These are phyloP conservation scores for Chalciporus pseudorubinellus DNA, from an alignment of 768 basidiomycete species.

Conservation along the genomic window DNA sequence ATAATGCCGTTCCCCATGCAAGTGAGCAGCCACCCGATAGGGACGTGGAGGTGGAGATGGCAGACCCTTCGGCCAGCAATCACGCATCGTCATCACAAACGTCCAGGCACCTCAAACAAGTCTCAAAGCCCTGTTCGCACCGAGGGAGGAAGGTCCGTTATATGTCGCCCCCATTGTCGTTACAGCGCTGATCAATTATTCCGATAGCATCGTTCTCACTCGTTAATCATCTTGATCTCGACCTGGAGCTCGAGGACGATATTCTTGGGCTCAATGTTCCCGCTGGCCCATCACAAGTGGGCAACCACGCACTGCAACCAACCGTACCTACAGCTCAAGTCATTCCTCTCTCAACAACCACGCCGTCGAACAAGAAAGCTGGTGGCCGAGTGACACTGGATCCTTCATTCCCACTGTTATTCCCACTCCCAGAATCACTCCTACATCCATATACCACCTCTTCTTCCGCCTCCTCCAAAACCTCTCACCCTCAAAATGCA, in stretches of 20 bases:
- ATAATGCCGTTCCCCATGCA: neutral
- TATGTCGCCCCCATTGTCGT: neutral
- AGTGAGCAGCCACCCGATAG: constrained; percentile 1
- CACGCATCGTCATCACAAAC: neutral
- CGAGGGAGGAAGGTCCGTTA: constrained; percentile 58
- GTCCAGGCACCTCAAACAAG: constrained; percentile 25
- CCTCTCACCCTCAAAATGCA: constrained; percentile 17
- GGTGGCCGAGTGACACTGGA: constrained; percentile 41
- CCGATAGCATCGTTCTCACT: constrained; percentile 65
- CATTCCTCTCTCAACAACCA: constrained; percentile 1
- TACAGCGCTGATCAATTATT: neutral
- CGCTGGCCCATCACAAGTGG: constrained; percentile 1
- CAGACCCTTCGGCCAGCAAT: neutral
- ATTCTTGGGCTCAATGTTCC: constrained; percentile 28
- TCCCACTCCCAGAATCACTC: constrained; percentile 43
- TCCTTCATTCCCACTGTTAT: constrained; percentile 58
- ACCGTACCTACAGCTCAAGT: constrained; percentile 1
- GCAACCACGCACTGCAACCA: neutral
- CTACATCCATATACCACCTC: constrained; percentile 14
- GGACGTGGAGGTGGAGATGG: constrained; percentile 16
- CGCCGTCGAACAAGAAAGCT: constrained; percentile 3
- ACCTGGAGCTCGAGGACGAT: constrained; percentile 67
- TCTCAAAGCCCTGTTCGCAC: constrained; percentile 74
- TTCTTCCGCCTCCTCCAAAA: constrained; percentile 9
- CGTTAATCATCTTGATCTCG: constrained; percentile 71